phyloP scores from a whole-genome alignment of 2,329 filamentous ascomycete genomes.

The Aspergillus versicolor region DNA sequence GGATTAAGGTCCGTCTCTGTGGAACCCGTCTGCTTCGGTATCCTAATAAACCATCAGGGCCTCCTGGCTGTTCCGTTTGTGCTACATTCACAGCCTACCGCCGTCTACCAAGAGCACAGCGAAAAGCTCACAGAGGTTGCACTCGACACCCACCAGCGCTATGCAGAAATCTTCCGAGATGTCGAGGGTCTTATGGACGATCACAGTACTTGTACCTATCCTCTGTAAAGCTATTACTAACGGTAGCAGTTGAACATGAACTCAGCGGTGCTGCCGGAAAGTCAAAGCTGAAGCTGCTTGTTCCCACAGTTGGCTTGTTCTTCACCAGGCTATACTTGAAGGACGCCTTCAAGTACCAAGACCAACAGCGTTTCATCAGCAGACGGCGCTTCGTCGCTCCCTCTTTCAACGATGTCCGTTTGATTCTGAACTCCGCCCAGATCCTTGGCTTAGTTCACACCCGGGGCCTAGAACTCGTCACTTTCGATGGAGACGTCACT shows the following conservation, averaged over 20 bases:
- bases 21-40: neutral
- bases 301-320: constrained; percentile 88
- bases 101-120: constrained; percentile 71
- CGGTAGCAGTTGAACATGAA: constrained; percentile 65
- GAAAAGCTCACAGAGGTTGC: constrained; percentile 69
- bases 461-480: constrained; percentile 77
- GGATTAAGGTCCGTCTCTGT: constrained; percentile 70
- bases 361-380: constrained; percentile 80
- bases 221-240: neutral
- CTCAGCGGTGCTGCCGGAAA: constrained; percentile 63
- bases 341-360: constrained; percentile 89
- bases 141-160: constrained; percentile 77
- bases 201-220: constrained; percentile 61
- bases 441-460: constrained; percentile 80
- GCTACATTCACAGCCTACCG: constrained; percentile 90
- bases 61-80: constrained; percentile 94
- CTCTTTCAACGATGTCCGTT: constrained; percentile 92
- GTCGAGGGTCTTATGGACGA: constrained; percentile 90
- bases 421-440: constrained; percentile 93
- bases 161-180: constrained; percentile 92
- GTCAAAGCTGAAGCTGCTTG: constrained; percentile 88
- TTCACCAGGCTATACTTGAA: constrained; percentile 86
- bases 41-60: constrained; percentile 43
- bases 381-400: constrained; percentile 90
- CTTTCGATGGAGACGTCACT: constrained; percentile 97